phyloP scores from a whole-genome alignment of 371 early-diverging fungal species.

The Rhizopus arrhizus region DNA sequence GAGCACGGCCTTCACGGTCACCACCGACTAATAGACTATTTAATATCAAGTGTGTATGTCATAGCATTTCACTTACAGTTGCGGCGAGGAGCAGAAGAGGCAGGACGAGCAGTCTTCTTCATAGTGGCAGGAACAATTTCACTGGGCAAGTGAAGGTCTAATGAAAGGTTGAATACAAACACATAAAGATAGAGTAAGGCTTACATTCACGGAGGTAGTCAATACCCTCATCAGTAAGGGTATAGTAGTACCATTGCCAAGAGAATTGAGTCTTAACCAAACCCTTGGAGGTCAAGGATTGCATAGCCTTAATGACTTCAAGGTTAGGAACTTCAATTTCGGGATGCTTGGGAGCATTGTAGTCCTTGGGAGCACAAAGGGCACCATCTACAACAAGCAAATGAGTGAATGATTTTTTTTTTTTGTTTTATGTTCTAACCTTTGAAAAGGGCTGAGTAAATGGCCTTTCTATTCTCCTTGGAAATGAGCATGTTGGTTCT shows the following conservation, averaged over 20 bases:
- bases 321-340: slow-evolving; percentile 97
- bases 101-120: slow-evolving; percentile 86
- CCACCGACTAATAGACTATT: slow-evolving; percentile 35
- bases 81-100: slow-evolving; percentile 64
- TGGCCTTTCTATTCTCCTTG: slow-evolving; percentile 93
- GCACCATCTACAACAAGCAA: slow-evolving; percentile 85
- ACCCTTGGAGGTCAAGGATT: slow-evolving; percentile 95
- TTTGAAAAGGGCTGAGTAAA: slow-evolving; percentile 92
- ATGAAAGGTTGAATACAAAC: background rate
- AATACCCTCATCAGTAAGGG: slow-evolving; percentile 96
- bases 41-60: background rate
- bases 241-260: slow-evolving; percentile 99
- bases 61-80: slow-evolving; percentile 51
- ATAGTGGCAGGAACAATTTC: slow-evolving; percentile 97
- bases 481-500: slow-evolving; percentile 90
- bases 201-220: slow-evolving; percentile 93
- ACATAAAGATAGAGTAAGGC: background rate
- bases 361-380: slow-evolving; percentile 98
- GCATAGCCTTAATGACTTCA: slow-evolving; percentile 98
- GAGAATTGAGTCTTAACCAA: slow-evolving; percentile 97
- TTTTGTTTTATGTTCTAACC: slow-evolving; percentile 47
- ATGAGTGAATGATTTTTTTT: slow-evolving; percentile 10
- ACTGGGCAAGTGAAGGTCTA: slow-evolving; percentile 91
- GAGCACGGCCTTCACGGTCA: slow-evolving; percentile 62
- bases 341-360: slow-evolving; percentile 91